Evolutionary conservation across 441 rosid genomes (phyloP), one percentile per base, ranked within the genome.

Genomic region (Pelargonium australe): DNA sequence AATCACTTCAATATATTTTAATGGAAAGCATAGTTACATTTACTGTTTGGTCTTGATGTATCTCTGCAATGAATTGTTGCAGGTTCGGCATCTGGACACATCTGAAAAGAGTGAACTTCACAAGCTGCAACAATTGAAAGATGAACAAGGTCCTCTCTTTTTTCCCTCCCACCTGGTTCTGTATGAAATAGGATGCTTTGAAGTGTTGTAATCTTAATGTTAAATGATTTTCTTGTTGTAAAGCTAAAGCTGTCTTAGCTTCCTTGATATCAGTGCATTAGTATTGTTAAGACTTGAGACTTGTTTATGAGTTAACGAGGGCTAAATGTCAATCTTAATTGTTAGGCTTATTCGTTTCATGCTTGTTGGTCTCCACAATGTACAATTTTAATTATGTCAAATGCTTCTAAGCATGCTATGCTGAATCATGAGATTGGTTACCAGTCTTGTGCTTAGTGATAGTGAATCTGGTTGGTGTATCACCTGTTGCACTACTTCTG

Each of bases 31-130:
- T 1, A 14, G 10, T 20, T 55, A 55, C 61, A 57, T 69, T 12
- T 69, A 7, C 62, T 28, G 44, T 20, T 68, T 61, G 4, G 60
- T 55, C 23, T 7, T 55, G 11, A 1, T 73, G 37, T 49, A 43
- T 63, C 41, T 34, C 19, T 10, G 23, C 63, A 60, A 66, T 75
- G 64, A 31, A 70, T 76, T 70, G 34, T 69, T 79, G 77, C 81
- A 95, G 99, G 99, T 95, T 76, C 93, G 95, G 49, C 98, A 95
- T 83, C 92, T 95, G 64, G 98, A 95, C 82, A 92, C 99, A 45
- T 92, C 97, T 66, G 99, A 95, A 81, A 95, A 95, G 90, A 95
- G 98, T 55, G 97, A 95, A 76, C 92, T 95, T 75, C 91, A 95
- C 89, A 95, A 92, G 82, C 81, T 95, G 74, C 98, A 95, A 67